Evolutionary conservation across 1,284 basidiomycete genomes (phyloP), one percentile per base, ranked within the genome.

Genomic region (Paramarasmius palmivorus): DNA sequence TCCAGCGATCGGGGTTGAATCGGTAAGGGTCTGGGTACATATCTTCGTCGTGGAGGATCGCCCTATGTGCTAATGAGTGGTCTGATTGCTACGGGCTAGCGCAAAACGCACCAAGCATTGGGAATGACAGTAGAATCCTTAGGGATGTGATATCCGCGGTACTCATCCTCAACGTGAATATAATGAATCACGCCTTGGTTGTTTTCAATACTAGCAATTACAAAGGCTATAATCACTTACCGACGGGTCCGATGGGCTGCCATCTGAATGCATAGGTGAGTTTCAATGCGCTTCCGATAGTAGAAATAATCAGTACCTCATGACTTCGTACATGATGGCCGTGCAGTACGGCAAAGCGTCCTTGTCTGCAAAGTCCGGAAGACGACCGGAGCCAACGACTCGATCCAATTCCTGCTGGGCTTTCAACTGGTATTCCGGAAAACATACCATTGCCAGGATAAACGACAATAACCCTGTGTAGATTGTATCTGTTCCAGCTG

Each of bases 391-490:
- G 2, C 59, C 59, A 9, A 59, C 29, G 5, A 55, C 61, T 5
- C n/a, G 37, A 39, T 62, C 62, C 0, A 62, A 20, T 6, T 56
- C 62, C 2, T 49, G 55, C 32, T 61, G 60, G 4, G 52, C 62
- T 47, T 59, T 61, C 12, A 46, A 49, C 41, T 57, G 55, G n/a
- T 57, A 40, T 8, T 59, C 56, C 5, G 58, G 60, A 53, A 58
- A 34, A 2, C 25, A 36, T 2, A 50, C 41, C 48, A 54, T 48
- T 2, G 55, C 59, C n/a, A 54, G 50, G 20, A 54, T 34, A 37
- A 56, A 50, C 7, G 50, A 42, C n/a, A 26, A 4, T 12, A 46
- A 19, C 7, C 22, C 34, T 3, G 56, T 29, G 4, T 47, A 15
- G 2, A 53, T 47, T 2, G 55, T 57, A 34, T 57, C 55, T 20